phyloP scores from a whole-genome alignment of 768 basidiomycete species.

The Calvatia gigantea region DNA sequence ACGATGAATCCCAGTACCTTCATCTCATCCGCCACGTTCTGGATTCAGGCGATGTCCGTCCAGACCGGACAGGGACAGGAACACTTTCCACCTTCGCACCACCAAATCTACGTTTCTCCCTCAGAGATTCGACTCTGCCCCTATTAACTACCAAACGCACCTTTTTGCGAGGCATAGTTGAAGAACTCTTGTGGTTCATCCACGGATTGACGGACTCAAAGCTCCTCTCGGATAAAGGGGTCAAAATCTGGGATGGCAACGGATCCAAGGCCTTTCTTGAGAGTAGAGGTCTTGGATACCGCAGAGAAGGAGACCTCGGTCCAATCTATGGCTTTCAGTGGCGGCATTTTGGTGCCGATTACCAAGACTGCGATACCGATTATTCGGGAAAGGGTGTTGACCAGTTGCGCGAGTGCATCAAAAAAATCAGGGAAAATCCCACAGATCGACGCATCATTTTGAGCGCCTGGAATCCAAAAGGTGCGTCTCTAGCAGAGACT shows the following conservation, averaged over 20 bases:
- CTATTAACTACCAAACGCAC: constrained; percentile 95
- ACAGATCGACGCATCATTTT: constrained; percentile 93
- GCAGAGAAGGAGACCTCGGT: constrained; percentile 89
- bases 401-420: constrained; percentile 84
- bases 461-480: constrained; percentile 97
- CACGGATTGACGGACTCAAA: constrained; percentile 80
- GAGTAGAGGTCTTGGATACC: constrained; percentile 75
- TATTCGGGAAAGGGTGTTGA: constrained; percentile 88
- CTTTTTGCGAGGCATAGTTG: constrained; percentile 86
- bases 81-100: constrained; percentile 93
- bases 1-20: constrained; percentile 92
- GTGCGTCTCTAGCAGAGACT: too few species aligned
- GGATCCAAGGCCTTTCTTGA: constrained; percentile 87
- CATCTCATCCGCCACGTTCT: constrained; percentile 76
- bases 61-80: constrained; percentile 94
- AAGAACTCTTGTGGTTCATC: constrained; percentile 95
- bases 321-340: constrained; percentile 98
- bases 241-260: constrained; percentile 99
- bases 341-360: constrained; percentile 90
- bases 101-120: constrained; percentile 84
- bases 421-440: constrained; percentile 89
- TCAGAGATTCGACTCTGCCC: constrained; percentile 71
- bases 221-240: constrained; percentile 71
- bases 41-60: constrained; percentile 68
- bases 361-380: constrained; percentile 67